Percentiles rank a stretch among this genome's conserved stretches.
Evolutionary conservation across 2,329 filamentous ascomycete species (phyloP).

Genomic region (Monilinia vaccinii-corymbosi): DNA sequence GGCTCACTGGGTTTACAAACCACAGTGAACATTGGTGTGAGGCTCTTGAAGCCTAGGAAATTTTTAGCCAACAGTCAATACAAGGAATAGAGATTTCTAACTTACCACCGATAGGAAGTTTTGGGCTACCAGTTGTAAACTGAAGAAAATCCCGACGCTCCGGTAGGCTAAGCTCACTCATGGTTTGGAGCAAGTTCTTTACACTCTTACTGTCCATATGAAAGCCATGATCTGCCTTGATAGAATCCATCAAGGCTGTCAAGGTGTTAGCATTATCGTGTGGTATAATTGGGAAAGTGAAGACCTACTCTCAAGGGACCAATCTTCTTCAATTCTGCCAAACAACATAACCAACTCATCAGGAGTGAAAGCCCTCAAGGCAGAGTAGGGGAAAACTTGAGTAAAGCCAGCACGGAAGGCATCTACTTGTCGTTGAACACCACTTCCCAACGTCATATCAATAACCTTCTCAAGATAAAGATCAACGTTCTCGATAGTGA

Average conservation of each 20-base stretch:
- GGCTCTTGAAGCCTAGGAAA: conserved; percentile 75
- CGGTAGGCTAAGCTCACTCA: conserved; percentile 71
- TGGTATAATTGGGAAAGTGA: neutral
- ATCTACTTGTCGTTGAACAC: conserved; percentile 81
- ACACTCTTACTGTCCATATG: conserved; percentile 98
- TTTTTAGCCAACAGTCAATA: conserved; percentile 28
- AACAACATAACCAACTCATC: conserved; percentile 93
- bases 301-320: conserved; percentile 87
- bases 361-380: conserved; percentile 86
- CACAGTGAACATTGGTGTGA: conserved; percentile 97
- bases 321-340: conserved; percentile 87
- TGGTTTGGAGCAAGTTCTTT: conserved; percentile 82
- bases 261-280: conserved; percentile 14
- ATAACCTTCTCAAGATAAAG: conserved; percentile 81
- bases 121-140: conserved; percentile 95
- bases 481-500: conserved; percentile 89
- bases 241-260: conserved; percentile 86
- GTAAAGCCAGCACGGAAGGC: conserved; percentile 89
- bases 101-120: conserved; percentile 94
- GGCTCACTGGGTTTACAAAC: conserved; percentile 98
- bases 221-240: conserved; percentile 97
- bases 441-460: conserved; percentile 81
- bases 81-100: conserved; percentile 16
- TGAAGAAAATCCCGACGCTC: conserved; percentile 91
- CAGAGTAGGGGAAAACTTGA: conserved; percentile 90